These are phyloP conservation scores for Cyberlindnera misumaiensis DNA, from an alignment of 805 yeast species.

Conservation along the genomic window DNA sequence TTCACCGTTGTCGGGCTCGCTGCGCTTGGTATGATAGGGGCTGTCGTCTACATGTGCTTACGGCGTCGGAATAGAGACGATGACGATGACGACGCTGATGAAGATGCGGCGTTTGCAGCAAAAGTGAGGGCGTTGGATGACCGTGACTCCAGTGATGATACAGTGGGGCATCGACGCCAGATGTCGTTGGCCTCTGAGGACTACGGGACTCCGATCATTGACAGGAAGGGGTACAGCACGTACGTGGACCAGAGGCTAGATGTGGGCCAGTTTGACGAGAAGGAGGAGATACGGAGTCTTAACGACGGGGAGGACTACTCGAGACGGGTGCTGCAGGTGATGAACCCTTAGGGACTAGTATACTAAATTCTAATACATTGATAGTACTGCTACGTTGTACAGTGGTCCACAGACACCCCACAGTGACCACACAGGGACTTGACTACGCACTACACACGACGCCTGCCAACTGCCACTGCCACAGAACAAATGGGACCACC, in stretches of 20 bases:
- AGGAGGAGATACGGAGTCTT: constrained; percentile 30
- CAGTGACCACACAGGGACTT: too few species aligned
- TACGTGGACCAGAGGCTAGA: constrained; percentile 56
- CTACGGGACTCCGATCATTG: constrained; percentile 15
- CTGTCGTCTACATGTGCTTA: constrained; percentile 35
- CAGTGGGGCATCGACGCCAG: constrained; percentile 6
- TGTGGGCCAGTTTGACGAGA: constrained; percentile 41
- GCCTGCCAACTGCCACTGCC: too few species aligned
- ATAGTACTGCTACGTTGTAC: too few species aligned
- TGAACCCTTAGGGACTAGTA: too few species aligned
- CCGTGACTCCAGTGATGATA: constrained; percentile 5
- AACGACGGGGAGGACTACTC: constrained; percentile 54
- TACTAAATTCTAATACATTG: too few species aligned
- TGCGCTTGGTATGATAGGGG: constrained; percentile 35
- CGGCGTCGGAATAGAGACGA: background rate
- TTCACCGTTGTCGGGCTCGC: constrained; percentile 71
- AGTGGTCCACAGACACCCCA: too few species aligned
- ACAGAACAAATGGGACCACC: too few species aligned
- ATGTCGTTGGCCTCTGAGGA: constrained; percentile 7
- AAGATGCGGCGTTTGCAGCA: background rate
- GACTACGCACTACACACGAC: too few species aligned
- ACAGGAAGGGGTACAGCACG: constrained; percentile 13
- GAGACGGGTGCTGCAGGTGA: constrained; percentile 47
- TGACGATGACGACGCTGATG: background rate
- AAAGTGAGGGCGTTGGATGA: background rate